These are phyloP conservation scores for Jamesozyma spencerorum DNA, from an alignment of 805 yeast genomes.

Conservation along the genomic window DNA sequence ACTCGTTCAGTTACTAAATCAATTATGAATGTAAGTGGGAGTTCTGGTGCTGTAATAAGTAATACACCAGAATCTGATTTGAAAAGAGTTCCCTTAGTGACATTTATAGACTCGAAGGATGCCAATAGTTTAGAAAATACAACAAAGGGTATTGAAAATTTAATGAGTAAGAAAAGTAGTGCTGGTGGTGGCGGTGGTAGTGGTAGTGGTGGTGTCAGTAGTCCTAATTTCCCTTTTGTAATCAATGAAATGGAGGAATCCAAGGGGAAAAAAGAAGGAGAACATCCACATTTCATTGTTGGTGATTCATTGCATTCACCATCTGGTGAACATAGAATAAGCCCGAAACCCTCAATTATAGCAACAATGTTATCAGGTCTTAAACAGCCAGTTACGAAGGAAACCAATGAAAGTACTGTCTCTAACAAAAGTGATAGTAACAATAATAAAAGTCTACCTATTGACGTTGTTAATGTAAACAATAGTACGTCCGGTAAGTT, in stretches of 20 bases:
- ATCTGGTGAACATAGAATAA: slow-evolving; percentile 8
- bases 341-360: slow-evolving; percentile 16
- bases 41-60: slow-evolving; percentile 28
- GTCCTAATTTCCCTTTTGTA: not conserved
- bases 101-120: slow-evolving; percentile 22
- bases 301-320: slow-evolving; percentile 53
- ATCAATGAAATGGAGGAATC: not conserved
- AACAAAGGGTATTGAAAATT: not conserved
- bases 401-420: too few relatives aligned
- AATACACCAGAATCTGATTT: slow-evolving; percentile 28
- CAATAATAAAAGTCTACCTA: too few relatives aligned
- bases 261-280: slow-evolving; percentile 25
- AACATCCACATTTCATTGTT: slow-evolving; percentile 72
- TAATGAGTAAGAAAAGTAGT: not conserved
- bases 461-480: slow-evolving; percentile 7
- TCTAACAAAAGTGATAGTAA: too few relatives aligned
- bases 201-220: not conserved
- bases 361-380: not conserved
- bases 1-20: slow-evolving; percentile 13
- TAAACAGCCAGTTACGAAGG: not conserved
- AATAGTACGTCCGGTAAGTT: not conserved
- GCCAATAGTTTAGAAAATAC: not conserved
- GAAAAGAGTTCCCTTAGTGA: slow-evolving; percentile 27
- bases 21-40: slow-evolving; percentile 28
- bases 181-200: too few relatives aligned